Percentiles rank a stretch among this genome's conserved stretches.
phyloP scores from a whole-genome alignment of 768 basidiomycete genomes.

The Phanerochaete sordida region DNA sequence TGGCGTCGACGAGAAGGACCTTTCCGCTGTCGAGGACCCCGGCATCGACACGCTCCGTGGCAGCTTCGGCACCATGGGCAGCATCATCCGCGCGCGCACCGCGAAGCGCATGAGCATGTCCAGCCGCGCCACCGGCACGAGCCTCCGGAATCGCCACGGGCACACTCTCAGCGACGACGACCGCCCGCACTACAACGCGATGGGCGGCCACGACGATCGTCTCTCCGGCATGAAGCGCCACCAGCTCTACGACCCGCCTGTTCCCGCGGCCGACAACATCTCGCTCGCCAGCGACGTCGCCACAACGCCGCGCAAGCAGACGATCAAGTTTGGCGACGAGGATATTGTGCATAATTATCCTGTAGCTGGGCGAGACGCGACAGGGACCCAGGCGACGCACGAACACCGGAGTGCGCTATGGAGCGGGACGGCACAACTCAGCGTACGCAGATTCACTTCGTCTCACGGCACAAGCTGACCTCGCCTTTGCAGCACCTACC shows the following conservation, averaged over 20 bases:
- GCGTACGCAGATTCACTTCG: constrained; percentile 12
- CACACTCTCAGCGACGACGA: constrained; percentile 22
- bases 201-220: constrained; percentile 26
- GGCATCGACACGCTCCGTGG: constrained; percentile 92
- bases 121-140: constrained; percentile 9
- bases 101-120: constrained; percentile 30
- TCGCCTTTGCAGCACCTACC: neutral
- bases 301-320: constrained; percentile 25
- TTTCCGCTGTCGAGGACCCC: constrained; percentile 74
- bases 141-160: constrained; percentile 20
- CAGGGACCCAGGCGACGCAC: constrained; percentile 22
- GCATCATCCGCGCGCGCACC: constrained; percentile 74
- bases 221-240: constrained; percentile 65
- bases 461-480: neutral
- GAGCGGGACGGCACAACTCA: constrained; percentile 9
- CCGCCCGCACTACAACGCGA: constrained; percentile 22
- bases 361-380: constrained; percentile 21
- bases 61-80: constrained; percentile 87
- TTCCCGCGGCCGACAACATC: constrained; percentile 49
- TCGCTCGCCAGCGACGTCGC: constrained; percentile 27
- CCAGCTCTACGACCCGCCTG: constrained; percentile 86
- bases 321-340: constrained; percentile 75
- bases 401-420: constrained; percentile 21
- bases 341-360: constrained; percentile 77
- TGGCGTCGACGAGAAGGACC: constrained; percentile 59